Evolutionary conservation across 192 early-diverging fungal genomes (phyloP).

Genomic region (Dissophora ornata): DNA sequence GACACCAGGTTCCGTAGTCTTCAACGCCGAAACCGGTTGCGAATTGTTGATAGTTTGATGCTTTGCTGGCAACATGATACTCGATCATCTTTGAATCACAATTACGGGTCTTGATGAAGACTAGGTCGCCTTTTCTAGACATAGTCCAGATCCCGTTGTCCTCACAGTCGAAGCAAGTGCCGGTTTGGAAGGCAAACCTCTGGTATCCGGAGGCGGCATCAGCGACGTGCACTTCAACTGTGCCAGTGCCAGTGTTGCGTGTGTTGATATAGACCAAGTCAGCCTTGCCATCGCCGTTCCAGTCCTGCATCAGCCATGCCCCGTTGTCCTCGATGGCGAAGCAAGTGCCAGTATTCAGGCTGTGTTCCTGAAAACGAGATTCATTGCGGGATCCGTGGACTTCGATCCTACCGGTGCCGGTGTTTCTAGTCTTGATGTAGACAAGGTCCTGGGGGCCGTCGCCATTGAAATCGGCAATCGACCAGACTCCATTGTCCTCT

Average conservation of each 20-base stretch:
- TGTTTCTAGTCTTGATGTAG: slow-evolving; percentile 7
- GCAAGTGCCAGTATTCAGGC: background rate
- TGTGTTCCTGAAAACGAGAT: slow-evolving; percentile 10
- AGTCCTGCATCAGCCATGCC: slow-evolving; percentile 5
- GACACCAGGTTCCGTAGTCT: slow-evolving; percentile 4
- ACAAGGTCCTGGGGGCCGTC: slow-evolving; percentile 3
- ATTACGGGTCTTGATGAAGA: background rate
- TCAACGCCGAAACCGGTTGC: background rate
- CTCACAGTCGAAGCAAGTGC: slow-evolving; percentile 1
- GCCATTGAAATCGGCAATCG: slow-evolving; percentile 11
- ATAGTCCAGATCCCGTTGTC: slow-evolving; percentile 8
- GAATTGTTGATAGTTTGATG: slow-evolving; percentile 8
- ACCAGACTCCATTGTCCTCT: slow-evolving; percentile 10
- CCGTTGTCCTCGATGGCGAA: slow-evolving; percentile 9
- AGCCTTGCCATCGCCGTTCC: slow-evolving; percentile 4
- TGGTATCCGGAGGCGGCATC: too few relatives aligned
- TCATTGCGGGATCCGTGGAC: background rate
- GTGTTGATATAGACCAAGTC: background rate
- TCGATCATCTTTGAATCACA: slow-evolving; percentile 7
- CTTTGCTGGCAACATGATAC: slow-evolving; percentile 8
- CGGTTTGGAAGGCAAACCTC: background rate
- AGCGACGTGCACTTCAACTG: too few relatives aligned
- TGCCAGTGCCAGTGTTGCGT: too few relatives aligned
- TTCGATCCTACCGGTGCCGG: slow-evolving; percentile 5
- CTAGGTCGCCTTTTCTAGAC: slow-evolving; percentile 7